A percentile compares a stretch with the other conserved stretches of the same genome.
phyloP scores from a whole-genome alignment of 352 stramenopile species.

The Plasmopara viticola region DNA sequence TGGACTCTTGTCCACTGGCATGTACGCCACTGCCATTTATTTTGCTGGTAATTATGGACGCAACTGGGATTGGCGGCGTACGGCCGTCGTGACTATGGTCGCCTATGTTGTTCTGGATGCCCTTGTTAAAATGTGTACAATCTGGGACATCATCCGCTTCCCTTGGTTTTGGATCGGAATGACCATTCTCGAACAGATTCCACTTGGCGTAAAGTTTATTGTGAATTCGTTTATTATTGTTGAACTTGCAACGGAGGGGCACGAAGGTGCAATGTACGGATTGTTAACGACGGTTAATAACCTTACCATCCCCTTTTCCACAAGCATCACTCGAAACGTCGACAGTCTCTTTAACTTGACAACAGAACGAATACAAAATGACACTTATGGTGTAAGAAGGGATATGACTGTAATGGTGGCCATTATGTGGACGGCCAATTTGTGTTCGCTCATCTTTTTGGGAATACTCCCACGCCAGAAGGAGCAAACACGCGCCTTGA shows the following conservation, averaged over 20 bases:
- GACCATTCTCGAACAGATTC: constrained; percentile 41
- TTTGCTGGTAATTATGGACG: constrained; percentile 46
- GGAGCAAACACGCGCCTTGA: constrained; percentile 50
- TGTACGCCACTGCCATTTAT: constrained; percentile 40
- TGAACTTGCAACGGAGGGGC: constrained; percentile 44
- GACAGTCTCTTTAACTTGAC: constrained; percentile 36
- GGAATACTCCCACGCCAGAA: constrained; percentile 57
- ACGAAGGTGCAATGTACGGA: constrained; percentile 60
- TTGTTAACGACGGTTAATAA: constrained; percentile 58
- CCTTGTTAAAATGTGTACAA: constrained; percentile 34
- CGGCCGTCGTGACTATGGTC: constrained; percentile 26
- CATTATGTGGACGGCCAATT: constrained; percentile 49
- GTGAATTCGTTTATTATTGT: constrained; percentile 53
- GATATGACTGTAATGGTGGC: constrained; percentile 45
- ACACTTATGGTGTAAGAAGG: constrained; percentile 28
- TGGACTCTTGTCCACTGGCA: constrained; percentile 23
- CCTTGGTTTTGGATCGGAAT: constrained; percentile 47
- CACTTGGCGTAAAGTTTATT: constrained; percentile 44
- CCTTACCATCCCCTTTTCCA: constrained; percentile 38
- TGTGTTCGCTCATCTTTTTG: constrained; percentile 46
- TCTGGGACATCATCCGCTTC: constrained; percentile 45
- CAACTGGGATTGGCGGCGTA: constrained; percentile 47
- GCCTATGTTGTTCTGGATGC: constrained; percentile 33
- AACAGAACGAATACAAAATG: constrained; percentile 46
- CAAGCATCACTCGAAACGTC: constrained; percentile 37